Conservation (phyloP, 2,329 filamentous ascomycete species). For the Xylaria sp. region DNA sequence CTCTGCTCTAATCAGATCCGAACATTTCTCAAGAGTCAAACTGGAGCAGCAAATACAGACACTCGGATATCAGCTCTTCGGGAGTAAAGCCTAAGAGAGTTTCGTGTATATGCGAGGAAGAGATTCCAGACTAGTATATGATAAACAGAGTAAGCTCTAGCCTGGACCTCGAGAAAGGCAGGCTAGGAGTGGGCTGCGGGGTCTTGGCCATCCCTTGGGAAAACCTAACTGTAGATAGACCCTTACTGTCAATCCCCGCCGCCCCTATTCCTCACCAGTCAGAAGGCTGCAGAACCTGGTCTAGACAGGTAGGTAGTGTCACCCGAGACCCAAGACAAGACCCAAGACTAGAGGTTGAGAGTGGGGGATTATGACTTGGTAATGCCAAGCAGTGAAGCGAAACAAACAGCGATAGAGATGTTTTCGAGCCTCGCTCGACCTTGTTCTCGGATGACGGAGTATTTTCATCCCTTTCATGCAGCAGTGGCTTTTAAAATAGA, state of each 20-base stretch:
- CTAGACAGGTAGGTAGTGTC: constrained; percentile 20
- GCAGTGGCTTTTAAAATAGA: not conserved
- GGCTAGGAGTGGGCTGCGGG: constrained; percentile 27
- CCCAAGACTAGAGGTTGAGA: constrained; percentile 9
- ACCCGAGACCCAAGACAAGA: constrained; percentile 16
- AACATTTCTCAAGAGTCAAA: not conserved
- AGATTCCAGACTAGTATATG: not conserved
- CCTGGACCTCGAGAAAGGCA: constrained; percentile 14
- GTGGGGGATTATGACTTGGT: constrained; percentile 20
- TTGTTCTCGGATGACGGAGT: constrained; percentile 9
- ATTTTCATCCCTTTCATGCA: constrained; percentile 17
- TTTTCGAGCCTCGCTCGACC: constrained; percentile 14
- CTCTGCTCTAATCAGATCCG: not conserved
- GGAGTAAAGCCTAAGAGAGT: not conserved
- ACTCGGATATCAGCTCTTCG: constrained; percentile 1
- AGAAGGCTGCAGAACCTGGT: constrained; percentile 30
- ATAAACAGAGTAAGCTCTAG: constrained; percentile 11
- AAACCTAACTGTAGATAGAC: not conserved
- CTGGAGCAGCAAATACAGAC: not conserved
- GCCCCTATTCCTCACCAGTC: constrained; percentile 31
- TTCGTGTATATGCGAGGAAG: constrained; percentile 18
- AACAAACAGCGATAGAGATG: not conserved
- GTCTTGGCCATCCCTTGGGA: constrained; percentile 27
- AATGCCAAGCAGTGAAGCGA: constrained; percentile 20
- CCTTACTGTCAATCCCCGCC: constrained; percentile 18